Percentiles rank a stretch among this genome's conserved stretches.
Evolutionary conservation across 1,139 yeast species (phyloP).

Genomic region (Eremothecium cymbalariae): DNA sequence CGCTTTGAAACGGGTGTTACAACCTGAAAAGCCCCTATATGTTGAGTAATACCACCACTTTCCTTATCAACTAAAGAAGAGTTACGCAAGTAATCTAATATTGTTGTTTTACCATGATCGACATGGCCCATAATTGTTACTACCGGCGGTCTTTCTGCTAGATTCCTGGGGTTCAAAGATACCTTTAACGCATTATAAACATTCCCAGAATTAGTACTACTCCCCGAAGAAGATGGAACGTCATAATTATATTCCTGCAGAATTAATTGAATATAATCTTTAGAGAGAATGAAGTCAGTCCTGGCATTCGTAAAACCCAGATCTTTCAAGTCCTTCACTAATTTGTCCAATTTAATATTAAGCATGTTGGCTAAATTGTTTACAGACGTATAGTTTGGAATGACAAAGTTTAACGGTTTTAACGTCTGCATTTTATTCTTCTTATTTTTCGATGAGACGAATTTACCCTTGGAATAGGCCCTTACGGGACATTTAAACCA

Average conservation of each 20-base stretch:
- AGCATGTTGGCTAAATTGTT: constrained; percentile 68
- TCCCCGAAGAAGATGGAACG: constrained; percentile 33
- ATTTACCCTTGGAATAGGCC: too few relatives aligned
- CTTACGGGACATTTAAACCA: too few relatives aligned
- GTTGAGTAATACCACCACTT: constrained; percentile 97
- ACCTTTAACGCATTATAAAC: constrained; percentile 41
- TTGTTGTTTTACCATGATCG: constrained; percentile 96
- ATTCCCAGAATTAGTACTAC: constrained; percentile 37
- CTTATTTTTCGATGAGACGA: constrained; percentile 19
- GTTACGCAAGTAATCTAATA: constrained; percentile 75
- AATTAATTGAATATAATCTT: constrained; percentile 74
- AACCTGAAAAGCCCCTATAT: constrained; percentile 94
- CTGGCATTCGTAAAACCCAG: constrained; percentile 73
- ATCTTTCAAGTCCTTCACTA: constrained; percentile 49
- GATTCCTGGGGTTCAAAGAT: constrained; percentile 37
- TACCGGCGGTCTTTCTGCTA: constrained; percentile 78
- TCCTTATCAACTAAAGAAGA: constrained; percentile 77
- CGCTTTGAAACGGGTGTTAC: constrained; percentile 65
- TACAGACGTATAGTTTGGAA: constrained; percentile 70
- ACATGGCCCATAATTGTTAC: constrained; percentile 99
- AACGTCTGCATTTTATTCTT: constrained; percentile 16
- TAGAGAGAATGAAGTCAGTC: constrained; percentile 74
- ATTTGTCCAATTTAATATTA: constrained; percentile 51
- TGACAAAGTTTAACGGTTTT: constrained; percentile 35
- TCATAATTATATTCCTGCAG: constrained; percentile 86